Evolutionary conservation across 345 rosid genomes (phyloP), one percentile per base, ranked within the genome.

Genomic region (Lepidium africanum): DNA sequence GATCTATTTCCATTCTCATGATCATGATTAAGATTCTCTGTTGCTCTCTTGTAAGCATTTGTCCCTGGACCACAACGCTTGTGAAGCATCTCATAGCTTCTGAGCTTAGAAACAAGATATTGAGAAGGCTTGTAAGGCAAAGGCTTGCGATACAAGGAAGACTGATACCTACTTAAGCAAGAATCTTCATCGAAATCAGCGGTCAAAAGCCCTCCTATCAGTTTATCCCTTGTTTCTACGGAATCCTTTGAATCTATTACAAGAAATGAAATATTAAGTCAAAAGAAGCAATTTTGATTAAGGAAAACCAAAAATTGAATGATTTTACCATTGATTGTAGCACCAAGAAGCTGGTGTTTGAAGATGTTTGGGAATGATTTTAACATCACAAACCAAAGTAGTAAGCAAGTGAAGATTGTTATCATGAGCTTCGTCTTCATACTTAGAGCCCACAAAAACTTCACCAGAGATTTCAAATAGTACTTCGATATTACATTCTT

Each of bases 71-170:
- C 81, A 10, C 81, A 78, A 10, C 58, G 72, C 59, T 56, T 60
- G 71, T 81, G 81, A 49, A 75, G 81, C 25, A 12, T 46, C 66
- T 78, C 81, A 17, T 81, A 78, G 65, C 15, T 60, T 63, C 78
- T 65, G 10, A 81, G 78, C 33, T 65, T 75, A 30, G 81, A 78
- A 61, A 67, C 13, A 9, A 81, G 81, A 43, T 64, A 59, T 10
- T 60, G 3, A 48, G 78, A 72, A 47, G 78, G 54, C 2, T 41
- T 72, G 60, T 68, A 59, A 5, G 71, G 71, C 2, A 52, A 70
- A 37, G 71, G 6, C 41, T 77, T 77, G 39, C 78, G 81, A 43
- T 69, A 77, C 49, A 69, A 55, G 43, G 38, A 55, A 19, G 15
- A 30, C 27, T 66, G 48, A 49, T 77, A 70, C 36, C 81, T 77